Evolutionary conservation across 1,284 basidiomycete genomes (phyloP).

Genomic region (Psilocybe mexicana): DNA sequence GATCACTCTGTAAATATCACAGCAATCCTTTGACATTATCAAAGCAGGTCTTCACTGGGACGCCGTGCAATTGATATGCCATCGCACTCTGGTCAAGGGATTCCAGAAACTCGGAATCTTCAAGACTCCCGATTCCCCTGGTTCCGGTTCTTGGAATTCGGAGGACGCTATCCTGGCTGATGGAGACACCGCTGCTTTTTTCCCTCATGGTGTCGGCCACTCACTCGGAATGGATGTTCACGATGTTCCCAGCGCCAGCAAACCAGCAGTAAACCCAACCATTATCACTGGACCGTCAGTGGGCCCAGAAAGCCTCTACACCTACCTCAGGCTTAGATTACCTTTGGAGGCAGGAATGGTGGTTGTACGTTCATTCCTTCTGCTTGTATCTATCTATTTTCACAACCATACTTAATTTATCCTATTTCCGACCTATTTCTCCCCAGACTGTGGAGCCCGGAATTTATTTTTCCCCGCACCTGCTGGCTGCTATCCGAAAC

Average conservation of each 20-base stretch:
- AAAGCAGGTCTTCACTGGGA: constrained; percentile 86
- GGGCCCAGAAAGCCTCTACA: constrained; percentile 70
- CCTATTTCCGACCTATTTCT: no score
- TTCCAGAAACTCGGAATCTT: constrained; percentile 88
- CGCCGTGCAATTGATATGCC: constrained; percentile 77
- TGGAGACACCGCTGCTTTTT: constrained; percentile 82
- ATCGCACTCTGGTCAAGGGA: constrained; percentile 74
- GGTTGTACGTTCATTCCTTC: constrained; percentile 52
- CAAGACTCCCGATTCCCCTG: constrained; percentile 50
- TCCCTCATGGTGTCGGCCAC: constrained; percentile 90
- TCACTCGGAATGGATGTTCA: constrained; percentile 89
- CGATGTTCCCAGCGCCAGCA: constrained; percentile 77
- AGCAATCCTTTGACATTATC: constrained; percentile 61
- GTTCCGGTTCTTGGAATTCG: constrained; percentile 55
- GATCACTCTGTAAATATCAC: background rate
- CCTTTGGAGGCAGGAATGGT: constrained; percentile 80
- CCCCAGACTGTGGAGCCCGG: constrained; percentile 84
- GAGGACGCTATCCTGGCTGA: constrained; percentile 72
- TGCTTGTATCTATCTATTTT: constrained; percentile 6
- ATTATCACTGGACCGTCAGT: constrained; percentile 45
- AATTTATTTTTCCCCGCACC: constrained; percentile 81
- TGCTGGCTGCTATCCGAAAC: constrained; percentile 67
- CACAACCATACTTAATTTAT: background rate
- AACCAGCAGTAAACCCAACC: constrained; percentile 55
- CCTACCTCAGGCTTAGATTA: constrained; percentile 75